phyloP scores from a whole-genome alignment of 257 asterid genomes.

The Gentiana dahurica region DNA sequence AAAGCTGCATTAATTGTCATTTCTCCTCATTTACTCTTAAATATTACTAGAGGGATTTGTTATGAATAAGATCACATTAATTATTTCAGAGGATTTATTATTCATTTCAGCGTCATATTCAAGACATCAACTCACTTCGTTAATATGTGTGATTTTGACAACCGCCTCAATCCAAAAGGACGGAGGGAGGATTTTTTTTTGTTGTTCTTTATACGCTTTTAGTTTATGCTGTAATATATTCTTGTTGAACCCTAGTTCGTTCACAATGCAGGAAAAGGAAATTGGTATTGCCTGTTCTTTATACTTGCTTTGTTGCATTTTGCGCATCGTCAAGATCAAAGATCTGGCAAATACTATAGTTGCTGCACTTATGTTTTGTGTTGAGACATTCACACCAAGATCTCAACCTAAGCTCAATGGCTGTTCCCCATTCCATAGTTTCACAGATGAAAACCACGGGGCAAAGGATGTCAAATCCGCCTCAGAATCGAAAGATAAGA shows the following conservation, averaged over 20 bases:
- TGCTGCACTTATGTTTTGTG: conserved; percentile 70
- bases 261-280: conserved; percentile 52
- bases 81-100: too few relatives aligned
- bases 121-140: too few relatives aligned
- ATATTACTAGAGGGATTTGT: too few relatives aligned
- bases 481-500: conserved; percentile 22
- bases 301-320: conserved; percentile 91
- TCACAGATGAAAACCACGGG: conserved; percentile 23
- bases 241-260: conserved; percentile 19
- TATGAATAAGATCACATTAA: too few relatives aligned
- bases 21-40: too few relatives aligned
- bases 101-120: too few relatives aligned
- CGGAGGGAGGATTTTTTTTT: too few relatives aligned
- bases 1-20: too few relatives aligned
- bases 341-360: conserved; percentile 90
- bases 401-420: conserved; percentile 62
- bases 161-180: too few relatives aligned
- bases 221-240: conserved; percentile 4
- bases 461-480: conserved; percentile 17
- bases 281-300: conserved; percentile 69
- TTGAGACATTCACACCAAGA: conserved; percentile 34
- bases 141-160: too few relatives aligned
- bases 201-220: neutral
- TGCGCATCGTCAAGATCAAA: conserved; percentile 94
- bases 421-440: conserved; percentile 26